phyloP scores from a whole-genome alignment of 2,329 filamentous ascomycete species.

The Westerdykella sp. region DNA sequence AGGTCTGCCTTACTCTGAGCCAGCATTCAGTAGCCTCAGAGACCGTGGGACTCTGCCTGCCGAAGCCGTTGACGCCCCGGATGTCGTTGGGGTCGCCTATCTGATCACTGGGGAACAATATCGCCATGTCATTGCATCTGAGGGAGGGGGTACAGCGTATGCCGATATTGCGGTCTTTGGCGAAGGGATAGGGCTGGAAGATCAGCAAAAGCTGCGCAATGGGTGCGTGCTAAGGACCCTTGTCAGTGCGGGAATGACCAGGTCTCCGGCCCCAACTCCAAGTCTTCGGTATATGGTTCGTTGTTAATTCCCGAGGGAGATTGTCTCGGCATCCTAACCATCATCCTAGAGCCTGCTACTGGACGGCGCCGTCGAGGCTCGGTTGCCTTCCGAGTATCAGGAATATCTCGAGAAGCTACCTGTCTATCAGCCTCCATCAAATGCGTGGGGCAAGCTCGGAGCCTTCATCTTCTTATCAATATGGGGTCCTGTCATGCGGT shows the following conservation, averaged over 20 bases:
- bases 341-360: constrained; percentile 2
- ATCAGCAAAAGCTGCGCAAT: neutral
- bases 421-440: neutral
- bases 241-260: neutral
- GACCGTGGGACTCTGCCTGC: neutral
- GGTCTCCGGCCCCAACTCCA: constrained; percentile 1
- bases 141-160: constrained; percentile 15
- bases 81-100: constrained; percentile 12
- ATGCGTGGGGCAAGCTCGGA: neutral
- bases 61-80: neutral
- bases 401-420: constrained; percentile 2
- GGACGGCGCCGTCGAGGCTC: constrained; percentile 2
- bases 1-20: constrained; percentile 16
- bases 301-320: neutral
- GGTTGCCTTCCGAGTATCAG: constrained; percentile 1
- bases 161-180: constrained; percentile 1
- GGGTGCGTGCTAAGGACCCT: constrained; percentile 1
- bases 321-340: neutral
- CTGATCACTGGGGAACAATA: constrained; percentile 12
- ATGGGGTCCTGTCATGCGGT: constrained; percentile 2
- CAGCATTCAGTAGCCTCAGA: constrained; percentile 8
- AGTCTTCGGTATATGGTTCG: constrained; percentile 8
- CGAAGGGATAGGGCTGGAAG: neutral
- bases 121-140: constrained; percentile 10
- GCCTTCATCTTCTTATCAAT: constrained; percentile 5